These are phyloP conservation scores for Puccinia hordei DNA, from an alignment of 1,284 basidiomycete genomes.

Conservation along the genomic window DNA sequence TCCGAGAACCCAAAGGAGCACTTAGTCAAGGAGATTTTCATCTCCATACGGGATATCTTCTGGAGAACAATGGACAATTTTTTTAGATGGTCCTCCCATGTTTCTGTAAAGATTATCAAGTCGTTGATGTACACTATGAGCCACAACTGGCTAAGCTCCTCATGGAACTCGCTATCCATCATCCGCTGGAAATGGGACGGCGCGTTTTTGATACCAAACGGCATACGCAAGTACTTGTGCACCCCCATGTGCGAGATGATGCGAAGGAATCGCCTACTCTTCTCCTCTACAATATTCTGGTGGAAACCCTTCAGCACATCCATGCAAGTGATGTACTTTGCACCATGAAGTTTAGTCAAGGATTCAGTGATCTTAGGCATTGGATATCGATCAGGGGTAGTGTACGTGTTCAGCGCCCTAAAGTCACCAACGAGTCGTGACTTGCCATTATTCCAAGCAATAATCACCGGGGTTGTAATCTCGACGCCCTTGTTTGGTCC, in stretches of 20 bases:
- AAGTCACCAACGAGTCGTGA: too few species aligned
- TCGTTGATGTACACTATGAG: neutral
- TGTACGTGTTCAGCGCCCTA: too few species aligned
- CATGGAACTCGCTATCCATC: neutral
- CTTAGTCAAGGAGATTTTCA: neutral
- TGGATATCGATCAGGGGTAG: too few species aligned
- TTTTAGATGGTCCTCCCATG: neutral
- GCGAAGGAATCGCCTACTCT: neutral
- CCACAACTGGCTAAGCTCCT: neutral
- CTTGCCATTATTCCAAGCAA: neutral
- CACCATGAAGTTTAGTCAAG: neutral
- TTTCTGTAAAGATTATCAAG: neutral
- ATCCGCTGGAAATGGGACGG: constrained; percentile 11
- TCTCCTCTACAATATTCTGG: neutral
- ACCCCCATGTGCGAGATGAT: neutral
- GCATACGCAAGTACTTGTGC: neutral
- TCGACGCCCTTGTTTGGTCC: constrained; percentile 8
- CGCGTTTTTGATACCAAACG: constrained; percentile 4
- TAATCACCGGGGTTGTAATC: constrained; percentile 9
- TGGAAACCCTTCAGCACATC: constrained; percentile 32
- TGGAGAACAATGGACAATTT: neutral
- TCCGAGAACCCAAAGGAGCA: neutral
- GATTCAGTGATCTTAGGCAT: too few species aligned
- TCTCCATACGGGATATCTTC: neutral
- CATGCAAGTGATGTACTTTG: constrained; percentile 12